These are phyloP conservation scores for Fraxinus latifolia DNA, from an alignment of 305 asterid genomes.

Conservation along the genomic window DNA sequence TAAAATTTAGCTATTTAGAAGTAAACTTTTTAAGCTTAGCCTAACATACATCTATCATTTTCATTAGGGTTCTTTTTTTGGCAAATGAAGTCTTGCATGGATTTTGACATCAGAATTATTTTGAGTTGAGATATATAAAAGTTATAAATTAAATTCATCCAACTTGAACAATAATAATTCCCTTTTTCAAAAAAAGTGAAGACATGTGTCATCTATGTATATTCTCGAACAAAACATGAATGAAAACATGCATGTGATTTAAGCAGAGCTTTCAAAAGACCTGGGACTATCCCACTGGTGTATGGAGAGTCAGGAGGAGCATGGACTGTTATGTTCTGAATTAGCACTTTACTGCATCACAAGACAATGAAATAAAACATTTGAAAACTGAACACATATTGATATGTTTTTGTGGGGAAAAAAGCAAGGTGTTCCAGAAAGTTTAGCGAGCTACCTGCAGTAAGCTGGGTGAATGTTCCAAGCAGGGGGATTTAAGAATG, in stretches of 20 bases:
- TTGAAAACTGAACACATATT: not conserved
- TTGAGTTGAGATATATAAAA: not conserved
- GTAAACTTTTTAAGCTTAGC: not conserved
- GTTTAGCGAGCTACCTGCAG: slow-evolving; percentile 64
- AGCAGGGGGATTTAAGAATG: slow-evolving; percentile 84
- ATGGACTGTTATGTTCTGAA: slow-evolving; percentile 77
- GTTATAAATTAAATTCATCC: not conserved
- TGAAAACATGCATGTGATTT: not conserved
- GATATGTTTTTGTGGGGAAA: not conserved
- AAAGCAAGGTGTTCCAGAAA: not conserved
- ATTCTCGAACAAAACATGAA: not conserved
- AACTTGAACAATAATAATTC: not conserved
- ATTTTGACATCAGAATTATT: not conserved
- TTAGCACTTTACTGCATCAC: slow-evolving; percentile 73
- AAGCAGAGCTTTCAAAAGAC: slow-evolving; percentile 33
- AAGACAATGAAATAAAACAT: not conserved
- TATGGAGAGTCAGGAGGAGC: slow-evolving; percentile 78
- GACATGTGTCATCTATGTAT: not conserved
- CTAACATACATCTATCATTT: not conserved
- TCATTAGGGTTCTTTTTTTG: not conserved
- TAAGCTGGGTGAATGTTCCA: slow-evolving; percentile 84
- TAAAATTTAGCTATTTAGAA: not conserved
- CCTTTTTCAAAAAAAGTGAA: not conserved
- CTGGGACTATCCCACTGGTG: slow-evolving; percentile 92
- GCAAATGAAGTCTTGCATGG: not conserved